Base-by-base conservation (phyloP, 2,329 filamentous ascomycete genomes). In the Aspergillus fijiensis region DNA sequence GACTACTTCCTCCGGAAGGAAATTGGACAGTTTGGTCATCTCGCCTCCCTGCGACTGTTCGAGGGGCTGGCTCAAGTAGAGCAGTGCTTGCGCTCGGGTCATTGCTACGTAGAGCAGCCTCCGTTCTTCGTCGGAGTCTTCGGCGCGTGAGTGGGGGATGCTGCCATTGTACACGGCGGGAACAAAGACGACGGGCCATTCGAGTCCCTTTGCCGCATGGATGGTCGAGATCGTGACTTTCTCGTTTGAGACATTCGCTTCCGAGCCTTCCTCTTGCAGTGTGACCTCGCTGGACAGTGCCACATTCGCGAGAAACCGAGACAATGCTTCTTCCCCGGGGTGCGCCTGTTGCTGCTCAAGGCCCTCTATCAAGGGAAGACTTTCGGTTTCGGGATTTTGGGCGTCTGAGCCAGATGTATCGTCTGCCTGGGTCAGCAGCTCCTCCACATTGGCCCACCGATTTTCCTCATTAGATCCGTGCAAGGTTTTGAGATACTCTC, bases 151-250 rank as follows among this genome's bases (percentile, higher is more conserved):
- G 73, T 98, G 94, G 4, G 94, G 94, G 60, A 98, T 96, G 2
- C 89, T 94, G 0, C 94, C 95, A 51, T 92, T 87, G 71, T 96
- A 96, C 27, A 92, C 89, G 1, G 90, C 91, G 5, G 95, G 93
- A 16, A 98, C 87, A 73, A 98, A 98, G 1, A 98, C 92, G 1
- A 96, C 84, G 0, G 94, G 94, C 95, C 95, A 99, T 74, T 99
- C 94, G 1, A 99, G 82, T 3, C 94, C 94, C 75, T 99, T 99
- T 2, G 94, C 92, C 0, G 93, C 92, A 72, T 99, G 94, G 11
- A 99, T 97, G 0, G 94, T 99, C 5, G 92, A 97, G 25, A 99
- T 91, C 0, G 93, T 97, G 21, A 98, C 86, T 67, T 90, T 82
- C 2, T 79, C 74, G 39, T 77, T 69, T 1, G 76, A 65, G 42